Conservation (phyloP, 208 protist species). For the Crithidia expoeki region DNA sequence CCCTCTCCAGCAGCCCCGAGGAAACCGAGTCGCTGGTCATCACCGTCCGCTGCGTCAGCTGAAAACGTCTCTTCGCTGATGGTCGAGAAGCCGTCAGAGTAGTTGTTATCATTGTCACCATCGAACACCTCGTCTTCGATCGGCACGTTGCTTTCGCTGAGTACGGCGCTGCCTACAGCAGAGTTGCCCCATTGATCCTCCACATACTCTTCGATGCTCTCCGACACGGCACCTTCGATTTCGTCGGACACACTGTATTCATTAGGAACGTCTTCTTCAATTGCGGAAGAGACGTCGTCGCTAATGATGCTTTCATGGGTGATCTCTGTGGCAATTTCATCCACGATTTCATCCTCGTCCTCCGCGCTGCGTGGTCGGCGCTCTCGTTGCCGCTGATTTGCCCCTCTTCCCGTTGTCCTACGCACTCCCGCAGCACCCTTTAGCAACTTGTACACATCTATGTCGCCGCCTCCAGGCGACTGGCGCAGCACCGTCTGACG, state of each 20-base stretch:
- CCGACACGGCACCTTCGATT: conserved; percentile 13
- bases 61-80: conserved; percentile 1
- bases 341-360: conserved; percentile 11
- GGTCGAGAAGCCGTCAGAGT: not conserved
- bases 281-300: not conserved
- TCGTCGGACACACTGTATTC: conserved; percentile 33
- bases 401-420: not conserved
- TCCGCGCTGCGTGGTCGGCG: not conserved
- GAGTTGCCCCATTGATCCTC: conserved; percentile 8
- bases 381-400: not conserved
- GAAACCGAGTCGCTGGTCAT: not conserved
- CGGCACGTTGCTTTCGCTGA: conserved; percentile 5
- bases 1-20: not conserved
- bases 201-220: conserved; percentile 42
- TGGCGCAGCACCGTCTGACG: conserved; percentile 21
- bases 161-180: not conserved
- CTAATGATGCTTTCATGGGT: not conserved
- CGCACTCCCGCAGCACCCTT: not conserved
- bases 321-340: conserved; percentile 23
- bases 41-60: not conserved
- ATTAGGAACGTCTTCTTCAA: conserved; percentile 57
- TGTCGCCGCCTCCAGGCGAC: not conserved
- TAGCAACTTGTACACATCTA: conserved; percentile 7
- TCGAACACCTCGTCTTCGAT: not conserved
- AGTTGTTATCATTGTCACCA: not conserved